phyloP scores from a whole-genome alignment of 2,329 filamentous ascomycete species.

The Trichoderma pleuroti region DNA sequence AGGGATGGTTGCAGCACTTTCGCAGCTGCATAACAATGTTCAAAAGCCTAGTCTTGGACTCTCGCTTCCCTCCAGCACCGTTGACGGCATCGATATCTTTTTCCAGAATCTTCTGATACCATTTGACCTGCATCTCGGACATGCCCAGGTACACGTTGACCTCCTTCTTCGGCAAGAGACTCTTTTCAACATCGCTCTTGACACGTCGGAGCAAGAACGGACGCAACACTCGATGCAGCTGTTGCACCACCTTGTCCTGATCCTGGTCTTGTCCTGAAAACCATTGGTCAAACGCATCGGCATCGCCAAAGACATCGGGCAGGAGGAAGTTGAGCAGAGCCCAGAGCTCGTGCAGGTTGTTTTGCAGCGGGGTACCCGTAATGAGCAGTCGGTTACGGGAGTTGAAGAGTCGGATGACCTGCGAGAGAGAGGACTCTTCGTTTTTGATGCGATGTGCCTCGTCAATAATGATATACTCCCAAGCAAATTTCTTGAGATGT shows the following conservation, averaged over 20 bases:
- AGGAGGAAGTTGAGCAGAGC: slow-evolving; percentile 94
- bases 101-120: slow-evolving; percentile 98
- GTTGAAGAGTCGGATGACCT: slow-evolving; percentile 94
- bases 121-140: slow-evolving; percentile 98
- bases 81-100: slow-evolving; percentile 99
- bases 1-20: slow-evolving; percentile 98
- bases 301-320: slow-evolving; percentile 96
- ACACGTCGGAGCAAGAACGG: slow-evolving; percentile 94
- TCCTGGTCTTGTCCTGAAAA: slow-evolving; percentile 88
- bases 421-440: slow-evolving; percentile 92
- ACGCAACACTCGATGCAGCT: slow-evolving; percentile 86
- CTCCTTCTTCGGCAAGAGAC: slow-evolving; percentile 93
- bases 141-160: slow-evolving; percentile 96
- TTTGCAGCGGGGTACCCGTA: slow-evolving; percentile 93
- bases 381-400: slow-evolving; percentile 94
- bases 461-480: slow-evolving; percentile 99
- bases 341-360: slow-evolving; percentile 98
- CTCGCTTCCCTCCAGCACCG: slow-evolving; percentile 89
- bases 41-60: slow-evolving; percentile 92
- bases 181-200: slow-evolving; percentile 98
- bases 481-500: slow-evolving; percentile 94
- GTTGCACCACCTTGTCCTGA: slow-evolving; percentile 92
- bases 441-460: slow-evolving; percentile 98
- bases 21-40: slow-evolving; percentile 99
- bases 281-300: slow-evolving; percentile 97